Base-by-base conservation (phyloP, 2,329 filamentous ascomycete genomes). In the Penicillium glabrum region DNA sequence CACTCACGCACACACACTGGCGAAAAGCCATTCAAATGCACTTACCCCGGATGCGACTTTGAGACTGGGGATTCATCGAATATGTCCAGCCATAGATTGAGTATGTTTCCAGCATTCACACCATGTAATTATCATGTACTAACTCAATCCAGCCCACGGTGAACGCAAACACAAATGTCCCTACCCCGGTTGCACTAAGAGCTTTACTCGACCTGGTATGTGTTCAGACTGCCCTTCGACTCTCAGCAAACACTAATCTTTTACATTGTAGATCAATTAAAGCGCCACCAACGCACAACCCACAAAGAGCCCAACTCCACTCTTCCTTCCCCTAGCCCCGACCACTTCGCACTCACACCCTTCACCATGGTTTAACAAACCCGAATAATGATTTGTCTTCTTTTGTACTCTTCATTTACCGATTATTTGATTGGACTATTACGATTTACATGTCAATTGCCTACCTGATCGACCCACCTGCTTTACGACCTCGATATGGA, bases 41-140 rank as follows among this genome's bases (percentile, higher is more conserved):
- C 69, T 6, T 75, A 67, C 59, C 75, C 75, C 10, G 75, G 75
- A 23, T 78, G 75, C 53, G 73, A 68, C 43, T 78, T 78, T 51
- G 69, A 76, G 49, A 78, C 75, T 5, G 75, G 75, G 51, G 75
- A 78, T 67, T 78, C 75, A 23, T 77, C 75, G 7, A 77, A 77
- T 56, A 77, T 77, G 75, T 77, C 75, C 1, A 77, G 75, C 33
- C 75, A 78, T 54, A 71, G 75, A 61, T 63, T 78, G 27, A 78
- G 73, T 75, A 74, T 54, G 72, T 56, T 21, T 39, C 21, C 10
- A 10, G 13, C 24, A 5, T 9, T 16, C 21, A 39, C 11, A 29
- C 1, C n/a, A 16, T 19, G n/a, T 4, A 26, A 29, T 3, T 3
- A 4, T 13, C 13, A 13, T 33, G 48, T 47, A 48, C 65, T 69